These are phyloP conservation scores for Falciphora oryzae DNA, from an alignment of 2,329 filamentous ascomycete species.

Conservation along the genomic window DNA sequence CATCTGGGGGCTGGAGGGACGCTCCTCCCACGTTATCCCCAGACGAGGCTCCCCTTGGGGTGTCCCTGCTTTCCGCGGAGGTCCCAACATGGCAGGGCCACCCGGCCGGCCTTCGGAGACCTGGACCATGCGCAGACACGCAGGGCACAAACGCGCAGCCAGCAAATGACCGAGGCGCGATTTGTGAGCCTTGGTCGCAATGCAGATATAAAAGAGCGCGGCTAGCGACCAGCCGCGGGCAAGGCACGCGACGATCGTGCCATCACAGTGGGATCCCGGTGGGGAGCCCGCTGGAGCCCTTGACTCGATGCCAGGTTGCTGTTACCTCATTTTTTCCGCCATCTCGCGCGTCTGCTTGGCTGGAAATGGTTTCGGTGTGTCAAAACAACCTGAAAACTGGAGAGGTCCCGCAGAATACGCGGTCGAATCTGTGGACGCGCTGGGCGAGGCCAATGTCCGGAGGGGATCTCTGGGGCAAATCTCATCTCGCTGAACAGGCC, in stretches of 20 bases:
- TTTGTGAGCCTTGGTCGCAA: not conserved
- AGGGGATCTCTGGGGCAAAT: not conserved
- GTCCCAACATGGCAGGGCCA: not conserved
- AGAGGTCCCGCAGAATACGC: not conserved
- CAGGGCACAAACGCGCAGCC: not conserved
- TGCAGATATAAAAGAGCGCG: not conserved
- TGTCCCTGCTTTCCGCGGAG: not conserved
- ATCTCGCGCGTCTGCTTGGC: not conserved
- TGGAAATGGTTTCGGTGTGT: not conserved
- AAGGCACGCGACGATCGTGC: not conserved
- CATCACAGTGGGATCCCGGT: not conserved
- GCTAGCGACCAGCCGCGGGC: not conserved
- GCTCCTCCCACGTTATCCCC: not conserved
- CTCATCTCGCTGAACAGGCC: not conserved
- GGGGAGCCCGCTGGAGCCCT: not conserved
- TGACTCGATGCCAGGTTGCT: not conserved
- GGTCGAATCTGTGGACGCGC: not conserved
- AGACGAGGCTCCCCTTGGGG: not conserved
- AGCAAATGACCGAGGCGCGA: not conserved
- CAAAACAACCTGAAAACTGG: not conserved
- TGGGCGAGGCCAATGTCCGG: not conserved
- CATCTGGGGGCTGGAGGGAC: not conserved
- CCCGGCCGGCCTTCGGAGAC: not conserved
- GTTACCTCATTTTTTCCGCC: not conserved
- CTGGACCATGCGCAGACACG: not conserved